phyloP scores from a whole-genome alignment of 208 protist species.

The Trypanosoma vivax region DNA sequence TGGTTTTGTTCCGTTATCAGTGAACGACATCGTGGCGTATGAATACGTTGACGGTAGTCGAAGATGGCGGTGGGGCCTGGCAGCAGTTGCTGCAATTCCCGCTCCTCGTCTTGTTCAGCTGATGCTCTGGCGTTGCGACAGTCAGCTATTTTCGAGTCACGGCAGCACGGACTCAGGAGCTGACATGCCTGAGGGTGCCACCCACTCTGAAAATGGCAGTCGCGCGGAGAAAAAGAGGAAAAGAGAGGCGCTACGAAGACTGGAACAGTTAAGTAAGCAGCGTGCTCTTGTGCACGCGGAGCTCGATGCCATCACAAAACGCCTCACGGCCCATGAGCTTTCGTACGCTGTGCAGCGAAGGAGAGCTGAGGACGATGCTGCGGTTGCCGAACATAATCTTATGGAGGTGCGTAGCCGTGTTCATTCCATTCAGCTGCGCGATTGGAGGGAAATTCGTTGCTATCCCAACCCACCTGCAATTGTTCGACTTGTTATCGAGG shows the following conservation, averaged over 20 bases:
- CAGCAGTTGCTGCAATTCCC: constrained; percentile 31
- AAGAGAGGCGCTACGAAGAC: constrained; percentile 13
- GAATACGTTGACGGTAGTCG: constrained; percentile 32
- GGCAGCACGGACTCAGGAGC: background rate
- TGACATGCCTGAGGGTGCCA: background rate
- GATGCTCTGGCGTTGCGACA: constrained; percentile 28
- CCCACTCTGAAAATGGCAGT: constrained; percentile 1
- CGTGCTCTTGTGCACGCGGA: constrained; percentile 21
- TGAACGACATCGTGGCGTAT: constrained; percentile 46
- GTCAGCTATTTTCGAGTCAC: background rate
- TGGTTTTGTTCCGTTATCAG: constrained; percentile 18
- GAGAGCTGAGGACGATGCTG: constrained; percentile 7
- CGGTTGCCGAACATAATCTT: constrained; percentile 17
- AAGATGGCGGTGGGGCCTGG: constrained; percentile 41
- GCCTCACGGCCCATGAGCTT: constrained; percentile 8
- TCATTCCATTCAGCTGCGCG: constrained; percentile 25
- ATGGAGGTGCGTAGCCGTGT: constrained; percentile 21
- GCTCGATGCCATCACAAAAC: constrained; percentile 20
- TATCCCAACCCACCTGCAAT: constrained; percentile 51
- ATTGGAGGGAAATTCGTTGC: constrained; percentile 54
- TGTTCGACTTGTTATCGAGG: constrained; percentile 37
- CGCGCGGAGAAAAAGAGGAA: constrained; percentile 4
- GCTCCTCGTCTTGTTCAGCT: constrained; percentile 40
- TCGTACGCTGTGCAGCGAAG: constrained; percentile 17
- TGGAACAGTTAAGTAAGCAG: constrained; percentile 19